These are phyloP conservation scores for Rhizopus arrhizus DNA, from an alignment of 371 early-diverging fungal genomes.

Conservation along the genomic window DNA sequence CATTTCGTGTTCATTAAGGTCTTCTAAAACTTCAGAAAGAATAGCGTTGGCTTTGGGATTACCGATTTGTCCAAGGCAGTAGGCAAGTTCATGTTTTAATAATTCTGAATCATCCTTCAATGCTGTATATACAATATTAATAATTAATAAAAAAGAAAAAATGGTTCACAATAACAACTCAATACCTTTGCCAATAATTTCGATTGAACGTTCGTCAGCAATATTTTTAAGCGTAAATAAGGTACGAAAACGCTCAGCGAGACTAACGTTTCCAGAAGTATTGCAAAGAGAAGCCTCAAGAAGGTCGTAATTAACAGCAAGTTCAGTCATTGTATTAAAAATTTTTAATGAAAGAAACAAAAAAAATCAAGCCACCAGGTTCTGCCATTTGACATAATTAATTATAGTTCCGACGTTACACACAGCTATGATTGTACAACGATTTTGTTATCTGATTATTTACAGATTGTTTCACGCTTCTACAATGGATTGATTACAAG, in stretches of 20 bases:
- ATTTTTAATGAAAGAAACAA: not conserved
- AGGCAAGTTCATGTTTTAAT: constrained; percentile 98
- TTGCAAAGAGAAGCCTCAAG: constrained; percentile 65
- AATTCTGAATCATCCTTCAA: constrained; percentile 90
- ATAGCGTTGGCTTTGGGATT: constrained; percentile 78
- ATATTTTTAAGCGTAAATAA: constrained; percentile 94
- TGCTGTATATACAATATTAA: constrained; percentile 41
- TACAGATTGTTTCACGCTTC: too few relatives aligned
- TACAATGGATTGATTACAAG: too few relatives aligned
- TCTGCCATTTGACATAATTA: not conserved
- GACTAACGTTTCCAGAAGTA: constrained; percentile 59
- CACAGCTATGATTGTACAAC: not conserved
- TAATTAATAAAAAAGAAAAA: not conserved
- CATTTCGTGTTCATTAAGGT: constrained; percentile 88
- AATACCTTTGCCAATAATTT: constrained; percentile 85
- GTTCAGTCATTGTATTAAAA: constrained; percentile 16
- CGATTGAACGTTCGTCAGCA: constrained; percentile 74
- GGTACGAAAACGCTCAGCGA: constrained; percentile 91
- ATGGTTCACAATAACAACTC: not conserved
- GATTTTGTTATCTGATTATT: too few relatives aligned
- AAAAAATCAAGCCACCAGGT: constrained; percentile 3
- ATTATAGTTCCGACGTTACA: not conserved
- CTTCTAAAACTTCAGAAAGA: constrained; percentile 70
- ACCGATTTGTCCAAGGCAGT: constrained; percentile 98
- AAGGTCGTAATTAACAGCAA: constrained; percentile 37